phyloP scores from a whole-genome alignment of 2,329 filamentous ascomycete genomes.

The Cladosporium cucumerinum region DNA sequence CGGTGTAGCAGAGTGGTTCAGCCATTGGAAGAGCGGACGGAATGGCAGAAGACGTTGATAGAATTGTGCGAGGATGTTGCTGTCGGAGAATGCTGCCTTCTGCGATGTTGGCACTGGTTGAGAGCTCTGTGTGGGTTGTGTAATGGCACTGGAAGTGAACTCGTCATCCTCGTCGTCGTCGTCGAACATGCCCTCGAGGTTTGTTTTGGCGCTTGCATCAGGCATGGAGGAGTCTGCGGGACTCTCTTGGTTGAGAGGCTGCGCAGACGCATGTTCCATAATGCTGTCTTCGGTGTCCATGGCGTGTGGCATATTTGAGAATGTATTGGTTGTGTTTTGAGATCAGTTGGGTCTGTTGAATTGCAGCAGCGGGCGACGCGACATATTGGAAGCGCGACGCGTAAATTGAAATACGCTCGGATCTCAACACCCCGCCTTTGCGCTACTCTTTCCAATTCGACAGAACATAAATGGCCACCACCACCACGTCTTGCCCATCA shows the following conservation, averaged over 20 bases:
- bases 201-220: conserved; percentile 16
- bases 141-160: conserved; percentile 54
- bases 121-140: conserved; percentile 43
- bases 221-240: conserved; percentile 11
- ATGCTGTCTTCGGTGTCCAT: conserved; percentile 28
- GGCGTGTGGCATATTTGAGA: conserved; percentile 30
- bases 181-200: conserved; percentile 58
- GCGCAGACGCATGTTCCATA: conserved; percentile 33
- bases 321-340: conserved; percentile 37
- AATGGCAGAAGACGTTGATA: conserved; percentile 96
- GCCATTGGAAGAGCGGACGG: conserved; percentile 92
- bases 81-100: conserved; percentile 55
- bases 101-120: conserved; percentile 28
- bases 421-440: neutral
- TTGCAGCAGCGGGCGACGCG: neutral
- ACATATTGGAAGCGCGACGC: neutral
- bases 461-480: neutral
- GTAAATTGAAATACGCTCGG: neutral
- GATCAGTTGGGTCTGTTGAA: neutral
- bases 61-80: conserved; percentile 85
- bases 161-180: conserved; percentile 57
- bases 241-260: conserved; percentile 19
- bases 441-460: neutral
- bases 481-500: neutral
- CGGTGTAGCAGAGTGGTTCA: conserved; percentile 86